phyloP scores from a whole-genome alignment of 371 early-diverging fungal genomes.

The Amoeboaphelidium protococcarum region DNA sequence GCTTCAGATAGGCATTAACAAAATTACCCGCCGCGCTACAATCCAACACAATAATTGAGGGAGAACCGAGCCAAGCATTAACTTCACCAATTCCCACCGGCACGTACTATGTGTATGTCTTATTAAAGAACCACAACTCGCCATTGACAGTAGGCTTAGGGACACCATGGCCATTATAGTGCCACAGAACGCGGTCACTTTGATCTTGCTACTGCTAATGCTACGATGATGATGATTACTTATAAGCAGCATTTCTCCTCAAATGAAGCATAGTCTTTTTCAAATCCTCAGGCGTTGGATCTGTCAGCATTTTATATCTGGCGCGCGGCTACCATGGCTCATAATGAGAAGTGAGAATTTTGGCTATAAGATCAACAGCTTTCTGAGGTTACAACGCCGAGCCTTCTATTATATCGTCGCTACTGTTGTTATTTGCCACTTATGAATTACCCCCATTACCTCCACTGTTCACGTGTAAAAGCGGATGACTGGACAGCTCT shows the following conservation, averaged over 20 bases:
- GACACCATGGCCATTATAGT: slow-evolving; percentile 95
- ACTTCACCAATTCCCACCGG: slow-evolving; percentile 72
- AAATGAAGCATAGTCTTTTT: slow-evolving; percentile 58
- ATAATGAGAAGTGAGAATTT: slow-evolving; percentile 68
- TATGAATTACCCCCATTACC: too few species aligned
- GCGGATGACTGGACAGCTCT: too few species aligned
- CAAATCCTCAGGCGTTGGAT: slow-evolving; percentile 72
- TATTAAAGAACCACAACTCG: slow-evolving; percentile 95
- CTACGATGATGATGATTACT: too few species aligned
- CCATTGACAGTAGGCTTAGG: slow-evolving; percentile 82
- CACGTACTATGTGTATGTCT: slow-evolving; percentile 87
- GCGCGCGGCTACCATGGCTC: slow-evolving; percentile 69
- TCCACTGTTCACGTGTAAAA: too few species aligned
- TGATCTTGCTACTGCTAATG: too few species aligned
- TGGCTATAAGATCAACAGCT: slow-evolving; percentile 61
- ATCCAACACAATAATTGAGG: slow-evolving; percentile 85
- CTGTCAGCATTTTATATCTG: slow-evolving; percentile 49
- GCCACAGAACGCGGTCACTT: slow-evolving; percentile 78
- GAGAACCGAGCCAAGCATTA: slow-evolving; percentile 80
- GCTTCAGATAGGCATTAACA: slow-evolving; percentile 55
- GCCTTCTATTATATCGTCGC: too few species aligned
- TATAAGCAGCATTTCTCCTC: slow-evolving; percentile 52
- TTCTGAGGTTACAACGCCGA: slow-evolving; percentile 40
- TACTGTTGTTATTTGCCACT: background rate
- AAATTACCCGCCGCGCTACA: slow-evolving; percentile 79